These are phyloP conservation scores for Microcyclosporella mali DNA, from an alignment of 2,329 filamentous ascomycete species.

Conservation along the genomic window DNA sequence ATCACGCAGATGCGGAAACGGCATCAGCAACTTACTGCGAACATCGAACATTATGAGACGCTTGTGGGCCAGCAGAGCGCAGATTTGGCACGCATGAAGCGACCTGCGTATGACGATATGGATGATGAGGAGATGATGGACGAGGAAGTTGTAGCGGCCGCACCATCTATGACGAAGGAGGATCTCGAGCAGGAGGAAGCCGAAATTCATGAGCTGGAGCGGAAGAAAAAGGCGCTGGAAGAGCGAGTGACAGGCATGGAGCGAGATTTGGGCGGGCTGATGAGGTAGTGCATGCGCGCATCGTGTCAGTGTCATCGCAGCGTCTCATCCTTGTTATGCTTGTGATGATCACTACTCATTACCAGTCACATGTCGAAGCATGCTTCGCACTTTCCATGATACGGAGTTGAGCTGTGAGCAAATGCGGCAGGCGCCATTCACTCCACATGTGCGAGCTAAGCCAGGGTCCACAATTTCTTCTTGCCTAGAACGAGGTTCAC, in stretches of 20 bases:
- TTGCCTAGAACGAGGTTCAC: too few species aligned
- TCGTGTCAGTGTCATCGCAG: too few species aligned
- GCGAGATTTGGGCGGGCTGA: conserved; percentile 57
- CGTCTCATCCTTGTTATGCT: too few species aligned
- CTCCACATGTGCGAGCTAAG: too few species aligned
- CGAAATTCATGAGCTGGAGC: conserved; percentile 58
- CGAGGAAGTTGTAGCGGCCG: conserved; percentile 37
- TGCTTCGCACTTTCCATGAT: too few species aligned
- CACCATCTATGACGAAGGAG: conserved; percentile 56
- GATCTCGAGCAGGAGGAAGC: conserved; percentile 65
- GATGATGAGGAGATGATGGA: conserved; percentile 40
- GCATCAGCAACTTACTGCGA: conserved; percentile 64
- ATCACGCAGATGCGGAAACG: conserved; percentile 67
- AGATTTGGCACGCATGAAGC: conserved; percentile 67
- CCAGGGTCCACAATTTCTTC: too few species aligned
- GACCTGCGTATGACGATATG: conserved; percentile 31
- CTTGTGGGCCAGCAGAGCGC: conserved; percentile 70
- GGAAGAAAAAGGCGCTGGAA: conserved; percentile 56
- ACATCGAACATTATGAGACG: conserved; percentile 72
- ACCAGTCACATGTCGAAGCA: too few species aligned
- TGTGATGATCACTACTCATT: too few species aligned
- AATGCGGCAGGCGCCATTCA: too few species aligned
- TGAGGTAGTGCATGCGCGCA: conserved; percentile 34
- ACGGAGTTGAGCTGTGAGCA: too few species aligned
- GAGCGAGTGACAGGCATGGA: conserved; percentile 63